phyloP scores from a whole-genome alignment of 1,139 yeast species.

The Cylindricascospora bacillispora region DNA sequence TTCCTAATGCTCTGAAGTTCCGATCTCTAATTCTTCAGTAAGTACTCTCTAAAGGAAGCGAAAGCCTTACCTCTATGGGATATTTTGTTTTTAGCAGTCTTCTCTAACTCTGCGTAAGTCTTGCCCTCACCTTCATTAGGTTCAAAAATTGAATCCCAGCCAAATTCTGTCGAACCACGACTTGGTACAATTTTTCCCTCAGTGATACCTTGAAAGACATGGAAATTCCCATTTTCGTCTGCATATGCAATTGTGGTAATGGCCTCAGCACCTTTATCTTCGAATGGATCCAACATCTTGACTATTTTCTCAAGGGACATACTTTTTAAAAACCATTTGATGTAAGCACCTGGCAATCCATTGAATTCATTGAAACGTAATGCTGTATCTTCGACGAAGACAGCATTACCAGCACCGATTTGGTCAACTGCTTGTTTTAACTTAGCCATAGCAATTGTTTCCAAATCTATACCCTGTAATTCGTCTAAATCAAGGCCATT shows the following conservation, averaged over 20 bases:
- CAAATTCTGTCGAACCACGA: conserved; percentile 73
- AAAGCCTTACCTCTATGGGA: conserved; percentile 84
- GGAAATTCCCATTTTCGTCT: conserved; percentile 68
- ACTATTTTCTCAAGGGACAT: conserved; percentile 66
- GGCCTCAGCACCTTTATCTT: conserved; percentile 77
- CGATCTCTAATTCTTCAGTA: too few species aligned
- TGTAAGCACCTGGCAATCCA: conserved; percentile 84
- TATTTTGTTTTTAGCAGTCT: conserved; percentile 58
- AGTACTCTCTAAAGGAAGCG: conserved; percentile 49
- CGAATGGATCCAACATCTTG: conserved; percentile 66
- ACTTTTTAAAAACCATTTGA: conserved; percentile 74
- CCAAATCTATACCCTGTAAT: conserved; percentile 69
- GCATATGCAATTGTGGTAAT: conserved; percentile 89
- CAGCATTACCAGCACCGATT: conserved; percentile 47
- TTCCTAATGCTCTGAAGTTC: too few species aligned
- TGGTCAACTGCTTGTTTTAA: conserved; percentile 62
- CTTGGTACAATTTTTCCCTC: conserved; percentile 60
- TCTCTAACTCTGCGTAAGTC: conserved; percentile 91
- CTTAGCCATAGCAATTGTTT: conserved; percentile 71
- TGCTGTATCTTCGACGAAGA: conserved; percentile 90
- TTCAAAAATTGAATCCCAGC: conserved; percentile 89
- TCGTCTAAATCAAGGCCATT: conserved; percentile 71
- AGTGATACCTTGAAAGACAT: conserved; percentile 75
- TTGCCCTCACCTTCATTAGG: conserved; percentile 41
- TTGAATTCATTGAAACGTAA: conserved; percentile 71